Evolutionary conservation across 2,329 filamentous ascomycete species (phyloP).

Genomic region (Ascochyta clinopodiicola): DNA sequence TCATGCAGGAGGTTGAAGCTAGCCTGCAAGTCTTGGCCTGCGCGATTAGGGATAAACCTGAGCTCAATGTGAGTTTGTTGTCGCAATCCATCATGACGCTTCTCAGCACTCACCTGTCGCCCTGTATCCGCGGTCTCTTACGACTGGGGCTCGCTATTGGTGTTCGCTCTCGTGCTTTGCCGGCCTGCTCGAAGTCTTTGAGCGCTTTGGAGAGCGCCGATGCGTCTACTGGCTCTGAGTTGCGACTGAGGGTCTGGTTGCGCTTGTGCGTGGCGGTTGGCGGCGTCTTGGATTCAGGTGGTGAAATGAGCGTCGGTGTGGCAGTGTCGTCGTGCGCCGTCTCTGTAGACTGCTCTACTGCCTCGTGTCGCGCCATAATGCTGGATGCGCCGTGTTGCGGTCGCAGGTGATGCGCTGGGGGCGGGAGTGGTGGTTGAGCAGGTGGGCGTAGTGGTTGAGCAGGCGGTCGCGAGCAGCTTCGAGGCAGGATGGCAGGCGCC

Average conservation of each 20-base stretch:
- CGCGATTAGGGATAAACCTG: slow-evolving; percentile 94
- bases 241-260: slow-evolving; percentile 47
- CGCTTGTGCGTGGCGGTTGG: slow-evolving; percentile 61
- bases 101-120: slow-evolving; percentile 50
- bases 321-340: slow-evolving; percentile 37
- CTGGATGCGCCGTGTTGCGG: slow-evolving; percentile 17
- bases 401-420: slow-evolving; percentile 4
- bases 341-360: slow-evolving; percentile 22
- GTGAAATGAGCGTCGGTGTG: slow-evolving; percentile 59
- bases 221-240: slow-evolving; percentile 64
- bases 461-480: slow-evolving; percentile 1
- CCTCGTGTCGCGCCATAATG: slow-evolving; percentile 29
- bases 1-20: slow-evolving; percentile 93
- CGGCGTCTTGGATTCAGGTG: slow-evolving; percentile 66
- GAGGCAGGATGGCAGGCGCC: not conserved
- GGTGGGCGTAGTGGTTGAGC: slow-evolving; percentile 4
- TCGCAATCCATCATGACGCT: not conserved
- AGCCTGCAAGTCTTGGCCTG: slow-evolving; percentile 90
- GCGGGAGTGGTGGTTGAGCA: slow-evolving; percentile 1
- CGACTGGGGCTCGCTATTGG: slow-evolving; percentile 71
- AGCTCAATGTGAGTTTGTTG: slow-evolving; percentile 3
- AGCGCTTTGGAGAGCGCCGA: slow-evolving; percentile 66
- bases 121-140: slow-evolving; percentile 72
- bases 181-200: slow-evolving; percentile 66
- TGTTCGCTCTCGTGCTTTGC: slow-evolving; percentile 65